Evolutionary conservation across 2,329 filamentous ascomycete genomes (phyloP).

Genomic region (Orbilia javanica): DNA sequence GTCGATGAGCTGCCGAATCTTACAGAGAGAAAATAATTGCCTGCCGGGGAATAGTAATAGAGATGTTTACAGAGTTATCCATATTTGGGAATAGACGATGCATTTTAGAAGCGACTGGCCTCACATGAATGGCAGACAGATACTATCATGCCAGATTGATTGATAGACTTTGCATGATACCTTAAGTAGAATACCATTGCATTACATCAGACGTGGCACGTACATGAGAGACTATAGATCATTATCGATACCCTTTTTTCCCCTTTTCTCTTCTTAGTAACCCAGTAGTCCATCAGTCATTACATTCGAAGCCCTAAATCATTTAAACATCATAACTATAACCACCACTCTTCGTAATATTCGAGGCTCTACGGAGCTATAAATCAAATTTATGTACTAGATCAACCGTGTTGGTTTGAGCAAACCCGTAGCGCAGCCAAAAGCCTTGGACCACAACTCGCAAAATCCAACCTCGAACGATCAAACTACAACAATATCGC

Average conservation of each 20-base stretch:
- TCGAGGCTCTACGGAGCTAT: too few species aligned
- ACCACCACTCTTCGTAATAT: too few species aligned
- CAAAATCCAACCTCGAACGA: conserved; percentile 56
- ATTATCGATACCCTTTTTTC: background rate
- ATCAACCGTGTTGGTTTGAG: background rate
- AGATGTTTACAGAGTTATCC: background rate
- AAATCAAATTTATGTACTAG: too few species aligned
- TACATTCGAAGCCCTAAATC: too few species aligned
- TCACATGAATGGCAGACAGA: background rate
- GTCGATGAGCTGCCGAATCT: conserved; percentile 55
- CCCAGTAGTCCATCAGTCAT: background rate
- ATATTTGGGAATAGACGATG: background rate
- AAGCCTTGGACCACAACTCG: conserved; percentile 25
- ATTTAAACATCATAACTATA: too few species aligned
- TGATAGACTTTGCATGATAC: background rate
- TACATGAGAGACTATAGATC: background rate
- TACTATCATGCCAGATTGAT: too few species aligned
- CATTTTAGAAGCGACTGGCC: background rate
- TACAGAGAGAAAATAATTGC: conserved; percentile 33
- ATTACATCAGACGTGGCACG: background rate
- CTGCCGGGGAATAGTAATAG: conserved; percentile 49
- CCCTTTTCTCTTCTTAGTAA: background rate
- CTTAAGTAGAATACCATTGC: background rate
- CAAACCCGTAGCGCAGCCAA: background rate
- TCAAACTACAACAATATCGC: conserved; percentile 28